These are phyloP conservation scores for Tubosaeta sp. DNA, from an alignment of 768 basidiomycete genomes.

Conservation along the genomic window DNA sequence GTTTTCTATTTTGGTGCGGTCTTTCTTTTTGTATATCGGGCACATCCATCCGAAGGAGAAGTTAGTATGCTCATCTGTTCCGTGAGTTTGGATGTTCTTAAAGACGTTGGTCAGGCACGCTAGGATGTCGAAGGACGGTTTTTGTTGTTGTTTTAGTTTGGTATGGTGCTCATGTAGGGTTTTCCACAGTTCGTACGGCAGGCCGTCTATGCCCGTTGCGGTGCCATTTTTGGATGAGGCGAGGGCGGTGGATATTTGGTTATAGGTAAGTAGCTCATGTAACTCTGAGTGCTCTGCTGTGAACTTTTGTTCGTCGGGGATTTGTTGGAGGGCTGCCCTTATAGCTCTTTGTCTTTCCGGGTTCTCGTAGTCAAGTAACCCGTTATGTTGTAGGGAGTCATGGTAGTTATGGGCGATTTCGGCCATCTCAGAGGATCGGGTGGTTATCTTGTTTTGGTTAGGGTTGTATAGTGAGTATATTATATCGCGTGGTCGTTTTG, in stretches of 20 bases:
- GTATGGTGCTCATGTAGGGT: background rate
- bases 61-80: background rate
- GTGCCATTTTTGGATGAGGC: constrained; percentile 7
- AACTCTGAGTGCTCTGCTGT: background rate
- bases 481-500: constrained; percentile 7
- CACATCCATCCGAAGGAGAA: constrained; percentile 34
- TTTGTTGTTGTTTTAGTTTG: background rate
- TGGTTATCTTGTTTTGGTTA: fast-evolving
- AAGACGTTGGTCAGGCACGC: background rate
- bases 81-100: constrained; percentile 28
- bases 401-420: constrained; percentile 17
- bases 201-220: constrained; percentile 23
- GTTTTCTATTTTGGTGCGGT: constrained; percentile 27
- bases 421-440: constrained; percentile 28
- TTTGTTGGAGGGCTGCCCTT: background rate
- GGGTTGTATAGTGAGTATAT: constrained; percentile 12
- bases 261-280: background rate
- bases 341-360: no score
- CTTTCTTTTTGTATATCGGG: constrained; percentile 41
- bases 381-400: constrained; percentile 18
- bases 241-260: constrained; percentile 15
- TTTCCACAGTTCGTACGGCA: constrained; percentile 31
- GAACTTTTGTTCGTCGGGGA: background rate
- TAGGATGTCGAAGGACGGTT: constrained; percentile 4
- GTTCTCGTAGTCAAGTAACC: no score